Conservation (phyloP, 2,329 filamentous ascomycete species). For the Calycina herbarum region DNA sequence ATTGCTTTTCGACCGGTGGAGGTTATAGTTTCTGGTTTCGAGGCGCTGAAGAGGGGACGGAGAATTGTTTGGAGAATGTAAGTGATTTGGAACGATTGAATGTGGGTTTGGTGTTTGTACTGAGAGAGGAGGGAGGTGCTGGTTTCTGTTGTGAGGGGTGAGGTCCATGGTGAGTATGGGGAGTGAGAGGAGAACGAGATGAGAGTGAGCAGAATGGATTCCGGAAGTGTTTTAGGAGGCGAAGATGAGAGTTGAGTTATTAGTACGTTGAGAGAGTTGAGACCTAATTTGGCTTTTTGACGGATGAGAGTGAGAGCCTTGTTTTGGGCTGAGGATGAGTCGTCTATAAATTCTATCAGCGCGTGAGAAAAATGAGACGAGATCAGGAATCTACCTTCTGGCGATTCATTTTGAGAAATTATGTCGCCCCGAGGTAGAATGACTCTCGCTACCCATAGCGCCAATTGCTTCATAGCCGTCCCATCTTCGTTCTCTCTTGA, state of each 20-base stretch:
- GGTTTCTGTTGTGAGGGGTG: constrained; percentile 31
- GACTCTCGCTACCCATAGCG: constrained; percentile 26
- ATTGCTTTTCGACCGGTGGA: constrained; percentile 57
- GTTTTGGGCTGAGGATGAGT: constrained; percentile 11
- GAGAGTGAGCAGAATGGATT: constrained; percentile 36
- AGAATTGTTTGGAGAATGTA: constrained; percentile 62
- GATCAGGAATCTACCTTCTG: constrained; percentile 23
- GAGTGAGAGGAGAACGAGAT: constrained; percentile 37
- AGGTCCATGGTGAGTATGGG: constrained; percentile 42
- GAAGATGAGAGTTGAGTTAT: constrained; percentile 11
- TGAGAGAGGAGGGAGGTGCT: constrained; percentile 39
- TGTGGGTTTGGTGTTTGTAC: constrained; percentile 24
- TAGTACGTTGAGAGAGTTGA: constrained; percentile 20
- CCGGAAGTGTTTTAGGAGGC: neutral
- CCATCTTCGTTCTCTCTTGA: constrained; percentile 18
- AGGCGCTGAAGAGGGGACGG: constrained; percentile 64
- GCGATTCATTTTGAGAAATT: constrained; percentile 26
- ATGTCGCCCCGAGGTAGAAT: constrained; percentile 30
- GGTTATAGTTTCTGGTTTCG: constrained; percentile 55
- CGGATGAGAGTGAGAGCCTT: constrained; percentile 17
- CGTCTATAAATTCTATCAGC: constrained; percentile 8
- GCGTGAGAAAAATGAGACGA: neutral
- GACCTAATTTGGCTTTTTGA: constrained; percentile 23
- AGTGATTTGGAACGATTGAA: constrained; percentile 48
- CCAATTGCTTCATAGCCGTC: constrained; percentile 22